phyloP scores from a whole-genome alignment of 345 rosid genomes.

The Bruguiera parviflora region DNA sequence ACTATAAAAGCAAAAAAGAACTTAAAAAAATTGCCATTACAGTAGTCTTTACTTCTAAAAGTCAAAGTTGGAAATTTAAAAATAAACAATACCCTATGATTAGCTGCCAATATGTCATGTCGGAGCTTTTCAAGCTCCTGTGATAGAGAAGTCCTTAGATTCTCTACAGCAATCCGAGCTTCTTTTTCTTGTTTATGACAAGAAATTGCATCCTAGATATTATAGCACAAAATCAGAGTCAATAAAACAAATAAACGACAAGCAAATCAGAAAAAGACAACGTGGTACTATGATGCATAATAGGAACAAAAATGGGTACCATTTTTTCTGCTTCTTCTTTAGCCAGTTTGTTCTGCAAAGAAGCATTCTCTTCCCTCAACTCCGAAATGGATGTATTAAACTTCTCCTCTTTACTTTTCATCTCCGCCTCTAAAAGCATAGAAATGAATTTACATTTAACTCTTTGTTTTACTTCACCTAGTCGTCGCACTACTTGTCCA shows the following conservation, averaged over 20 bases:
- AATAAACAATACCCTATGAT: conserved; percentile 52
- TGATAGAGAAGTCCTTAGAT: conserved; percentile 48
- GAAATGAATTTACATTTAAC: conserved; percentile 11
- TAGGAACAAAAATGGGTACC: conserved; percentile 32
- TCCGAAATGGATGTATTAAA: conserved; percentile 37
- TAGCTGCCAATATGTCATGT: conserved; percentile 61
- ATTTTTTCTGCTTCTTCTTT: conserved; percentile 63
- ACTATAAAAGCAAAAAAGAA: too few relatives aligned
- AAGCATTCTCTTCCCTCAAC: conserved; percentile 43
- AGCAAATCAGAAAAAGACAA: not conserved
- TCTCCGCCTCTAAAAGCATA: conserved; percentile 47
- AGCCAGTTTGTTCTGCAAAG: conserved; percentile 48
- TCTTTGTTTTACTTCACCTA: not conserved
- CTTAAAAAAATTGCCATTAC: too few relatives aligned
- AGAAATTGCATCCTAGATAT: conserved; percentile 60
- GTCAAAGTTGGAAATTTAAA: not conserved
- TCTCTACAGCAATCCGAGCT: conserved; percentile 61
- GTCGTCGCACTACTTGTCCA: not conserved
- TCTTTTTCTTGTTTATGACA: conserved; percentile 57
- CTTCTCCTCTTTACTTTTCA: conserved; percentile 52
- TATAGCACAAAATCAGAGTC: conserved; percentile 9
- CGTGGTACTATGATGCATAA: too few relatives aligned
- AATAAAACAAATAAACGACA: not conserved
- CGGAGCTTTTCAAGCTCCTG: conserved; percentile 65
- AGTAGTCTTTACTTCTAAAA: not conserved